Evolutionary conservation across 1,284 basidiomycete genomes (phyloP).

Genomic region (Marasmius sp.): DNA sequence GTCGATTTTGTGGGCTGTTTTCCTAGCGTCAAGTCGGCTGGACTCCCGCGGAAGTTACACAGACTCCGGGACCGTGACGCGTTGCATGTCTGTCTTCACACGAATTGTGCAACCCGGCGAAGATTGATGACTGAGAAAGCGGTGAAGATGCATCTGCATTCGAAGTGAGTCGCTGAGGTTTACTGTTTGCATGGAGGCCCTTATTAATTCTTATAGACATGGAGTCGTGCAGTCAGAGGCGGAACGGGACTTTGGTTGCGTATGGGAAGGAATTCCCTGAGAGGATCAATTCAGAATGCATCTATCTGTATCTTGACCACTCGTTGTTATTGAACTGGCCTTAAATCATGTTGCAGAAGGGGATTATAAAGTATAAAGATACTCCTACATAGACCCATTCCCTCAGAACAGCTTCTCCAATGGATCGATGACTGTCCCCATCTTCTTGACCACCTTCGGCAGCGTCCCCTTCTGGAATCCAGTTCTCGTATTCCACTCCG

Average conservation of each 20-base stretch:
- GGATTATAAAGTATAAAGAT: too few relatives aligned
- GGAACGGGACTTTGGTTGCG: background rate
- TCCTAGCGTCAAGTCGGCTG: too few relatives aligned
- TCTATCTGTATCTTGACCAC: too few relatives aligned
- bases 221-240: background rate
- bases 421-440: slow-evolving; percentile 77
- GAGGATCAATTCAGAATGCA: background rate
- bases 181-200: background rate
- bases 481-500: slow-evolving; percentile 93
- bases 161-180: background rate
- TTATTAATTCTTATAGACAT: background rate
- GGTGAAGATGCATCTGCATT: background rate
- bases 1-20: background rate
- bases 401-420: slow-evolving; percentile 49
- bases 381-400: background rate
- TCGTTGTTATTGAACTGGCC: too few relatives aligned
- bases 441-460: slow-evolving; percentile 86
- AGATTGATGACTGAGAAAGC: background rate
- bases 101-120: too few relatives aligned
- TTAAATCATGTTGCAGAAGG: too few relatives aligned
- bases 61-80: too few relatives aligned
- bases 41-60: too few relatives aligned
- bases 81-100: too few relatives aligned
- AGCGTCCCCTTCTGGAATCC: slow-evolving; percentile 84
- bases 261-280: background rate